Conservation (phyloP, 148 eudicot genomes). For the Bassia scoparia region DNA sequence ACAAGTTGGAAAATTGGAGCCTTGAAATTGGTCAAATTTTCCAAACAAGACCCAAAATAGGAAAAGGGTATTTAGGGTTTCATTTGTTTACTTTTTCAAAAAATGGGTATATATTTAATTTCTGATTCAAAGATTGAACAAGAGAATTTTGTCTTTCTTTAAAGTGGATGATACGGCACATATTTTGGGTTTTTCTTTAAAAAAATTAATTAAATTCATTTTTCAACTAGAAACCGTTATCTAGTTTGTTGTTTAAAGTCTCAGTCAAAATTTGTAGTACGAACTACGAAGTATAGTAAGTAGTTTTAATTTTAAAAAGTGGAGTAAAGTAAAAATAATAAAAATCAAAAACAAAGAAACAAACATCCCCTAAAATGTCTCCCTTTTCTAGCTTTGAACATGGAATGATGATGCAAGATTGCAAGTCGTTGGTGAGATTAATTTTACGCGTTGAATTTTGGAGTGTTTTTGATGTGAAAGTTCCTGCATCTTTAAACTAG, state of each 20-base stretch:
- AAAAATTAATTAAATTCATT: background rate
- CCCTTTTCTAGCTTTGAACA: background rate
- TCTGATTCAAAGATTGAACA: background rate
- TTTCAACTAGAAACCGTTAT: conserved; percentile 15
- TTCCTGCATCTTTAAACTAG: background rate
- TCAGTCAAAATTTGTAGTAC: conserved; percentile 11
- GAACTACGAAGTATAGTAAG: too few relatives aligned
- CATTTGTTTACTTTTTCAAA: too few relatives aligned
- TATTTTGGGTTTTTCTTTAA: background rate
- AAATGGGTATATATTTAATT: too few relatives aligned
- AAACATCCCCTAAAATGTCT: conserved; percentile 11
- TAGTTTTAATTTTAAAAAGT: too few relatives aligned
- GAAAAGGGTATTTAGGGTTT: background rate
- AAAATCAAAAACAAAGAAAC: background rate
- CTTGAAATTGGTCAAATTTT: conserved; percentile 14
- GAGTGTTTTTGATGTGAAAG: background rate
- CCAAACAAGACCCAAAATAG: background rate
- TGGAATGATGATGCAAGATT: background rate
- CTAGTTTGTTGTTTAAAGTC: conserved; percentile 7
- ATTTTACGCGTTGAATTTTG: conserved; percentile 7
- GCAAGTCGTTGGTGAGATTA: background rate
- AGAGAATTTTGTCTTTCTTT: background rate
- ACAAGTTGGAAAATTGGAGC: conserved; percentile 7
- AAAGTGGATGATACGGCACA: conserved; percentile 13
- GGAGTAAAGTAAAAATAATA: background rate